Percentiles rank a stretch among this genome's conserved stretches.
phyloP scores from a whole-genome alignment of 805 yeast genomes.

The Cyberlindnera suaveolens region DNA sequence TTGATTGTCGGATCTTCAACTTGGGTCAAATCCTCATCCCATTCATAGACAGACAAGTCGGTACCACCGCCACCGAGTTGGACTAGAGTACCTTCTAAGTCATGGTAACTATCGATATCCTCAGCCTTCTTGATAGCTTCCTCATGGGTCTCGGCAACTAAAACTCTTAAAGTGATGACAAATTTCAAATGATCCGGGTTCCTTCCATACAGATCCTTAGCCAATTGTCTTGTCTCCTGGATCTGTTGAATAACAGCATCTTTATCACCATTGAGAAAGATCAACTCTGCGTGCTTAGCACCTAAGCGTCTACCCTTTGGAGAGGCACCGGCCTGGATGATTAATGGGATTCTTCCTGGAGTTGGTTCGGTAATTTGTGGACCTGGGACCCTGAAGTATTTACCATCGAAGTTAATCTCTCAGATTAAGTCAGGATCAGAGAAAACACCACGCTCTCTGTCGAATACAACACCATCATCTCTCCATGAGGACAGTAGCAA shows the following conservation, averaged over 20 bases:
- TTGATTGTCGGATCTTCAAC: conserved; percentile 30
- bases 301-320: conserved; percentile 34
- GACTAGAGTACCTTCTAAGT: conserved; percentile 35
- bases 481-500: conserved; percentile 39
- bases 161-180: conserved; percentile 30
- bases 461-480: conserved; percentile 32
- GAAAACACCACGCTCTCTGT: conserved; percentile 26
- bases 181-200: conserved; percentile 35
- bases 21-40: conserved; percentile 36
- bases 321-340: conserved; percentile 41
- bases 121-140: conserved; percentile 33
- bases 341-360: conserved; percentile 37
- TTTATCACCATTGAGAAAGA: conserved; percentile 30
- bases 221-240: conserved; percentile 30
- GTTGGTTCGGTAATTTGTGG: conserved; percentile 38
- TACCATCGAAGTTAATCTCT: conserved; percentile 37
- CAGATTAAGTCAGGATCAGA: conserved; percentile 37
- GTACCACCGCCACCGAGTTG: conserved; percentile 43
- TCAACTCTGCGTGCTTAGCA: conserved; percentile 38
- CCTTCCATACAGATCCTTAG: conserved; percentile 30
- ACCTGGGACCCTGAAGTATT: conserved; percentile 33
- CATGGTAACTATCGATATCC: conserved; percentile 29
- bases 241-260: conserved; percentile 26
- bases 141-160: conserved; percentile 34
- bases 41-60: conserved; percentile 38